phyloP scores from a whole-genome alignment of 148 eudicot species.

The Euryodendron excelsum region DNA sequence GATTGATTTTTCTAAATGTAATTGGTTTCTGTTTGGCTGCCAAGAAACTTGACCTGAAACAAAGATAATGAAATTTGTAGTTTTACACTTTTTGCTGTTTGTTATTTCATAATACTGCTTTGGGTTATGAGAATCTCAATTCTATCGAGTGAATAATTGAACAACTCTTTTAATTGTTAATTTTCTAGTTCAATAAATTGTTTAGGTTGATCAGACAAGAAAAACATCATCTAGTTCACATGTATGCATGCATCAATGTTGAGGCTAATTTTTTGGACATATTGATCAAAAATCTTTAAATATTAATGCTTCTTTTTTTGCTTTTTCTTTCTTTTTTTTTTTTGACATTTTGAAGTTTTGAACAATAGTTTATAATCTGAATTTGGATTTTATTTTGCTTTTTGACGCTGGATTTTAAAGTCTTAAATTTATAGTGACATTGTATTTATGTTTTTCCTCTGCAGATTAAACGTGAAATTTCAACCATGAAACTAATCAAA shows the following conservation, averaged over 20 bases:
- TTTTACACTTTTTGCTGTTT: too few species aligned
- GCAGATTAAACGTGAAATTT: constrained; percentile 96
- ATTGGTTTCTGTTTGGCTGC: neutral
- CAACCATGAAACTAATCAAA: constrained; percentile 82
- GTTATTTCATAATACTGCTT: too few species aligned
- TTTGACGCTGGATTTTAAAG: neutral
- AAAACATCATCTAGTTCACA: too few species aligned
- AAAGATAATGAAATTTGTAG: too few species aligned
- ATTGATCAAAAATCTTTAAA: neutral
- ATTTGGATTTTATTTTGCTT: neutral
- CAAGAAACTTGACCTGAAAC: neutral
- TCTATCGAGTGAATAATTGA: too few species aligned
- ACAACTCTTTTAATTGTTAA: too few species aligned
- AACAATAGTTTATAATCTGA: neutral
- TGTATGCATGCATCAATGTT: too few species aligned
- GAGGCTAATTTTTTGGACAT: too few species aligned
- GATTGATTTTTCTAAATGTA: neutral
- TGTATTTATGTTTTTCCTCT: constrained; percentile 15
- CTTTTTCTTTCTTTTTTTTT: too few species aligned
- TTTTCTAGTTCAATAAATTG: too few species aligned
- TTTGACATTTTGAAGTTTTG: neutral
- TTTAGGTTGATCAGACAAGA: too few species aligned
- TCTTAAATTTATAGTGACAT: neutral
- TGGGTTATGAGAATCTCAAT: too few species aligned
- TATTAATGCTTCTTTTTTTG: neutral